These are phyloP conservation scores for Dryas integrifolia DNA, from an alignment of 331 rosid genomes.

Conservation along the genomic window DNA sequence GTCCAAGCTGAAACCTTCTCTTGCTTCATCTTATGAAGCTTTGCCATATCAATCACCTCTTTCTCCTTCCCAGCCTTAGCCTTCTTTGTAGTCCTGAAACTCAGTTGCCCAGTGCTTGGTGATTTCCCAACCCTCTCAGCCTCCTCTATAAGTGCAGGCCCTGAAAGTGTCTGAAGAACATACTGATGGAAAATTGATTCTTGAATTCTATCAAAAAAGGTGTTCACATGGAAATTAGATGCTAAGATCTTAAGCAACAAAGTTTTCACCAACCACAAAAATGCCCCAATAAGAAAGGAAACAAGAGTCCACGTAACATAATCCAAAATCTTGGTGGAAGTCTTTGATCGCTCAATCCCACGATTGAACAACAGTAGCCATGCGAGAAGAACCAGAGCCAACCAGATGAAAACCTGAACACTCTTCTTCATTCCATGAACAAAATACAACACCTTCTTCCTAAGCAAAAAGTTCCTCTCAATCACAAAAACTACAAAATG, in stretches of 20 bases:
- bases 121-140: conserved; percentile 55
- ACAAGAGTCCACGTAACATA: conserved; percentile 67
- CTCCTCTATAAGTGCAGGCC: conserved; percentile 61
- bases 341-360: conserved; percentile 43
- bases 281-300: conserved; percentile 68
- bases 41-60: conserved; percentile 66
- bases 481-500: conserved; percentile 65
- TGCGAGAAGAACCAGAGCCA: conserved; percentile 61
- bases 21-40: conserved; percentile 72
- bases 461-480: conserved; percentile 72
- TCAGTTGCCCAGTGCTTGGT: conserved; percentile 50
- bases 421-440: conserved; percentile 89
- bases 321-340: conserved; percentile 37
- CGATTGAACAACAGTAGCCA: conserved; percentile 64
- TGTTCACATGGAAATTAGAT: conserved; percentile 69
- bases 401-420: conserved; percentile 70
- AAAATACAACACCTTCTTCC: conserved; percentile 83
- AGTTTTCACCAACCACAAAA: conserved; percentile 74
- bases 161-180: conserved; percentile 73
- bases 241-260: conserved; percentile 66
- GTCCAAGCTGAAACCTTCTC: conserved; percentile 96
- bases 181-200: conserved; percentile 85
- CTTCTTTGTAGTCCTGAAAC: conserved; percentile 56
- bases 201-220: conserved; percentile 86
- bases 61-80: conserved; percentile 41